Conservation (phyloP, 2,329 filamentous ascomycete species). For the Colletotrichum brevisporum region DNA sequence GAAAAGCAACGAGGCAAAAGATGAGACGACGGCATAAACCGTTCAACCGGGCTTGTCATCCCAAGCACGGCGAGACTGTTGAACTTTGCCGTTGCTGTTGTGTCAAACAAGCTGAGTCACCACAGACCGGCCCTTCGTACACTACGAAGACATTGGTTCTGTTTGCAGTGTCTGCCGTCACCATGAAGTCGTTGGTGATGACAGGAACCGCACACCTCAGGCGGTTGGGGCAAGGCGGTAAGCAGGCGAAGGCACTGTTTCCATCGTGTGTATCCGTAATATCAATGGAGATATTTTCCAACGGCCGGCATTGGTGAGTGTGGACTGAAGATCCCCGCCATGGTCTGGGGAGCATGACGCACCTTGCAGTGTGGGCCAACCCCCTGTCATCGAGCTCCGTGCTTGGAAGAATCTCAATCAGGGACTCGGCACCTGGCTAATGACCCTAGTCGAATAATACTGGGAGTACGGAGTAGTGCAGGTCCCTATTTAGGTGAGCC, state of each 20-base stretch:
- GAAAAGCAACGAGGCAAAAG: conserved; percentile 3
- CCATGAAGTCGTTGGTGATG: conserved; percentile 16
- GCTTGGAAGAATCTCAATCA: conserved; percentile 26
- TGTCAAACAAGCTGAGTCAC: conserved; percentile 9
- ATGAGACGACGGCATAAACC: conserved; percentile 27
- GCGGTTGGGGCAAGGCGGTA: conserved; percentile 27
- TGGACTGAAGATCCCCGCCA: conserved; percentile 19
- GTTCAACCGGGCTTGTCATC: conserved; percentile 27
- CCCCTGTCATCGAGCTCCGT: conserved; percentile 22
- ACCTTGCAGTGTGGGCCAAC: conserved; percentile 24
- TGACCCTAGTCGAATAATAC: background rate
- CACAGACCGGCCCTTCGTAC: conserved; percentile 3
- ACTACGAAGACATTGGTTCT: too few relatives aligned
- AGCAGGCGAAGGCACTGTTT: conserved; percentile 11
- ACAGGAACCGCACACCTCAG: background rate
- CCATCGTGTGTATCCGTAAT: conserved; percentile 1
- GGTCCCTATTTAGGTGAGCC: conserved; percentile 10
- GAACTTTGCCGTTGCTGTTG: conserved; percentile 1
- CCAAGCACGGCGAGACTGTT: conserved; percentile 14
- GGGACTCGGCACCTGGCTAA: conserved; percentile 27
- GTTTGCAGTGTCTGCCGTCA: background rate
- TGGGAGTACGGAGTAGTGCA: too few relatives aligned
- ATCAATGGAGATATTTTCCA: conserved; percentile 8
- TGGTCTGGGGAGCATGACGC: conserved; percentile 37
- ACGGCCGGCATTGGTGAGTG: conserved; percentile 21